Evolutionary conservation across 495 filamentous ascomycete species (phyloP).

Genomic region (Penicillium verhagenii): DNA sequence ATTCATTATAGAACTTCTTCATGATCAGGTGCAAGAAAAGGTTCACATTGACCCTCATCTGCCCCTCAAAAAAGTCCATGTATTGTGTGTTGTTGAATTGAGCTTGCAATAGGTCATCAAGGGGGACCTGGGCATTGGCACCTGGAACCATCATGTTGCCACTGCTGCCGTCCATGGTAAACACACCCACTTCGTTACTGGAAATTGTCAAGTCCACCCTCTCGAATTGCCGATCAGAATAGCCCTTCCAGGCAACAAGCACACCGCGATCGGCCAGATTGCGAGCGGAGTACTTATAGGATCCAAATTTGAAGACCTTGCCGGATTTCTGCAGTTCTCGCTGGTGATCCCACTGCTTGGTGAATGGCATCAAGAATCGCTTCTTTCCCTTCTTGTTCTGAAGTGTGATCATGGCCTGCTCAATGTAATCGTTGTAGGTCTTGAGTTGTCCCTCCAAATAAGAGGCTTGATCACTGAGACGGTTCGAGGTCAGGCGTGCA

Average conservation of each 20-base stretch:
- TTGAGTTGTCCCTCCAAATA: conserved; percentile 94
- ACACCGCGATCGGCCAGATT: conserved; percentile 92
- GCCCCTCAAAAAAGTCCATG: conserved; percentile 89
- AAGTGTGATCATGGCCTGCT: conserved; percentile 97
- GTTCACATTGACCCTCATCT: conserved; percentile 89
- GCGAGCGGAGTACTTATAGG: conserved; percentile 91
- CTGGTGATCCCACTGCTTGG: conserved; percentile 98
- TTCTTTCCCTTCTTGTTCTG: conserved; percentile 98
- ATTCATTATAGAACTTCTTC: conserved; percentile 92
- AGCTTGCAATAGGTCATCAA: conserved; percentile 92
- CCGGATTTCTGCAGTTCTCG: conserved; percentile 87
- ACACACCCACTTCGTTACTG: conserved; percentile 92
- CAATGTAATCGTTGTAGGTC: conserved; percentile 98
- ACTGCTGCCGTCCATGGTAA: conserved; percentile 85
- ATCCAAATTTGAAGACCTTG: conserved; percentile 93
- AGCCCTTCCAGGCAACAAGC: conserved; percentile 82
- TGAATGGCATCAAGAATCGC: conserved; percentile 92
- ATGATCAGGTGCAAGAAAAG: conserved; percentile 92
- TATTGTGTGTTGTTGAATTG: conserved; percentile 96
- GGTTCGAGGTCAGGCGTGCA: conserved; percentile 76
- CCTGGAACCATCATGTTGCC: conserved; percentile 96
- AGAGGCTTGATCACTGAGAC: conserved; percentile 85
- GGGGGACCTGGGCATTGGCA: conserved; percentile 81
- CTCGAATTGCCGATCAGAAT: conserved; percentile 82
- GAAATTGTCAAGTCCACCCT: conserved; percentile 91